Evolutionary conservation across 768 basidiomycete genomes (phyloP).

Genomic region (Exsudoporus frostii): DNA sequence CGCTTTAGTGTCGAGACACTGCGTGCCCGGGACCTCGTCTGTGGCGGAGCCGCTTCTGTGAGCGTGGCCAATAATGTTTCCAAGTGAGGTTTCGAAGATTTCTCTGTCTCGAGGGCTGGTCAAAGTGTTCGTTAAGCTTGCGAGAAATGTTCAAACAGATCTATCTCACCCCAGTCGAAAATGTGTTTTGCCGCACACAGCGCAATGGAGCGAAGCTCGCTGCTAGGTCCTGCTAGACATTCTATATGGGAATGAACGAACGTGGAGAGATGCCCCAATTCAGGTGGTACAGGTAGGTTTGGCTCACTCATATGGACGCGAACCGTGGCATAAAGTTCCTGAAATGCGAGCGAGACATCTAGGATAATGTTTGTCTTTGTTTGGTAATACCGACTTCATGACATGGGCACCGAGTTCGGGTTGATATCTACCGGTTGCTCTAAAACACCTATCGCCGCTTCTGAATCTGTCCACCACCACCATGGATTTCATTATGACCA

Average conservation of each 20-base stretch:
- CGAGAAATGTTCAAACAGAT: constrained; percentile 1
- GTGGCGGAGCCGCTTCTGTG: constrained; percentile 63
- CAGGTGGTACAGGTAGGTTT: constrained; percentile 31
- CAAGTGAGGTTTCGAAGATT: constrained; percentile 60
- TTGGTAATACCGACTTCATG: constrained; percentile 2
- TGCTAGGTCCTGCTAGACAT: constrained; percentile 51
- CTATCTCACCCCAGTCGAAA: constrained; percentile 67
- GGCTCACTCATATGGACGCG: constrained; percentile 17
- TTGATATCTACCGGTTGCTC: too few relatives aligned
- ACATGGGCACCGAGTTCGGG: too few relatives aligned
- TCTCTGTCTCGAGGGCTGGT: constrained; percentile 68
- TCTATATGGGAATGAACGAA: constrained; percentile 55
- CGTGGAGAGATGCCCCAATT: constrained; percentile 50
- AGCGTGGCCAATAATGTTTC: constrained; percentile 64
- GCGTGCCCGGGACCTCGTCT: constrained; percentile 66
- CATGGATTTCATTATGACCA: constrained; percentile 76
- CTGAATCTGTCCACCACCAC: neutral
- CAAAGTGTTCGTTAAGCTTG: neutral
- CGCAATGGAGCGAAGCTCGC: constrained; percentile 53
- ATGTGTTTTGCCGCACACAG: constrained; percentile 68
- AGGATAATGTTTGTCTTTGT: constrained; percentile 17
- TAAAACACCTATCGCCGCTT: neutral
- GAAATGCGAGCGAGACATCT: neutral
- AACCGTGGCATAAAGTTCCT: neutral
- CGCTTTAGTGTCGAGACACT: constrained; percentile 36